phyloP scores from a whole-genome alignment of 2,329 filamentous ascomycete genomes.

The Monilinia polystroma region DNA sequence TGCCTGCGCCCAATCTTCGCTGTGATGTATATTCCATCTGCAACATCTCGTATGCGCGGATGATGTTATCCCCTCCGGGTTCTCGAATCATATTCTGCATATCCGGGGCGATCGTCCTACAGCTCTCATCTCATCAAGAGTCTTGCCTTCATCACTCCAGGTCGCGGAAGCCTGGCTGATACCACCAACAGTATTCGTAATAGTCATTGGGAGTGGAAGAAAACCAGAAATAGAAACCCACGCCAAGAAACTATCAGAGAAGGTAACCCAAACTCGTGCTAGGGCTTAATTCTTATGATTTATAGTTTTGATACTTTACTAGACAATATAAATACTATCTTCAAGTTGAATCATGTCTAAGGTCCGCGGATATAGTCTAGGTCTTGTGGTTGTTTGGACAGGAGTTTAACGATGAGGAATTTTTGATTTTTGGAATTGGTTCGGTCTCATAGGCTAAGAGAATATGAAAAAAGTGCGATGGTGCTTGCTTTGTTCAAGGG shows the following conservation, averaged over 20 bases:
- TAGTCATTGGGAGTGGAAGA: background rate
- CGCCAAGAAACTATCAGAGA: background rate
- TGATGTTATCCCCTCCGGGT: too few species aligned
- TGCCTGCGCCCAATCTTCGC: background rate
- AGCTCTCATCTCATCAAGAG: background rate
- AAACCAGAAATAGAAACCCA: slow-evolving; percentile 4
- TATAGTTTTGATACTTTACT: too few species aligned
- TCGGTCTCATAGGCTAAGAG: background rate
- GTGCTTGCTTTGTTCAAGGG: too few species aligned
- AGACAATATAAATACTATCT: background rate
- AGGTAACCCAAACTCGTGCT: background rate
- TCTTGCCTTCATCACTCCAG: slow-evolving; percentile 7
- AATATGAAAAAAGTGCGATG: too few species aligned
- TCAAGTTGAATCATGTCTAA: background rate
- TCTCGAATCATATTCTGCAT: background rate
- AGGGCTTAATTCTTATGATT: too few species aligned
- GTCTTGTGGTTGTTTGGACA: background rate
- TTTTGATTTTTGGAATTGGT: background rate
- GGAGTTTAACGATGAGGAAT: background rate
- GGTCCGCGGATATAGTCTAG: background rate
- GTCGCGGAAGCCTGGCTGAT: background rate
- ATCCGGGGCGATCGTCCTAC: background rate
- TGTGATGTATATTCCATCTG: background rate
- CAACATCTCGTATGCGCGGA: too few species aligned
- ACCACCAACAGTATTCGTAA: background rate